These are phyloP conservation scores for Lachancea sp. DNA, from an alignment of 805 yeast species.

Conservation along the genomic window DNA sequence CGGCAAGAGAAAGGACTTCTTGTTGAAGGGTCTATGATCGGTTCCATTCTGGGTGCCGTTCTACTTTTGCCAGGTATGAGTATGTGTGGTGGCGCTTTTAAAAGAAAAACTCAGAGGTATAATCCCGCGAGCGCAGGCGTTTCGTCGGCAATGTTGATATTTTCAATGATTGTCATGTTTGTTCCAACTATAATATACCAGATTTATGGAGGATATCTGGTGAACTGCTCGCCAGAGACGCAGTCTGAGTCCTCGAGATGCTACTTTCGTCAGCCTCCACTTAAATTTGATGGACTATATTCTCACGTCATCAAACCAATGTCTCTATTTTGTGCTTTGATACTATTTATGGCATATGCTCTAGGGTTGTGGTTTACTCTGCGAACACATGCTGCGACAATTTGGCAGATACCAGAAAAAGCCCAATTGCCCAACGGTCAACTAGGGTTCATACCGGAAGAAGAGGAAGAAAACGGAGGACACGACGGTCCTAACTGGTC, in stretches of 20 bases:
- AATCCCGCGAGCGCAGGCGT: constrained; percentile 97
- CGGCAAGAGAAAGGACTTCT: constrained; percentile 76
- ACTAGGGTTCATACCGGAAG: constrained; percentile 16
- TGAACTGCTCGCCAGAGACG: constrained; percentile 44
- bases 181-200: constrained; percentile 88
- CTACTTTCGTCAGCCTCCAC: constrained; percentile 69
- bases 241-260: constrained; percentile 39
- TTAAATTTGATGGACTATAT: constrained; percentile 64
- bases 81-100: constrained; percentile 96
- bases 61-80: constrained; percentile 86
- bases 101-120: constrained; percentile 87
- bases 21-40: constrained; percentile 95
- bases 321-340: constrained; percentile 69
- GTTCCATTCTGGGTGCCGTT: constrained; percentile 89
- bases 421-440: constrained; percentile 12
- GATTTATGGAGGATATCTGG: constrained; percentile 80
- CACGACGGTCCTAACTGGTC: constrained; percentile 99
- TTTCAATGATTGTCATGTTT: constrained; percentile 84
- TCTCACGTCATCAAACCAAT: constrained; percentile 70
- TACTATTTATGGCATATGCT: constrained; percentile 74
- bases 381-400: constrained; percentile 92
- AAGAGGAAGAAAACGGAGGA: constrained; percentile 45
- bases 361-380: constrained; percentile 90
- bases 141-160: constrained; percentile 88
- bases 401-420: constrained; percentile 71